Base-by-base conservation (phyloP, 441 rosid genomes). In the Arabidopsis lyrata region DNA sequence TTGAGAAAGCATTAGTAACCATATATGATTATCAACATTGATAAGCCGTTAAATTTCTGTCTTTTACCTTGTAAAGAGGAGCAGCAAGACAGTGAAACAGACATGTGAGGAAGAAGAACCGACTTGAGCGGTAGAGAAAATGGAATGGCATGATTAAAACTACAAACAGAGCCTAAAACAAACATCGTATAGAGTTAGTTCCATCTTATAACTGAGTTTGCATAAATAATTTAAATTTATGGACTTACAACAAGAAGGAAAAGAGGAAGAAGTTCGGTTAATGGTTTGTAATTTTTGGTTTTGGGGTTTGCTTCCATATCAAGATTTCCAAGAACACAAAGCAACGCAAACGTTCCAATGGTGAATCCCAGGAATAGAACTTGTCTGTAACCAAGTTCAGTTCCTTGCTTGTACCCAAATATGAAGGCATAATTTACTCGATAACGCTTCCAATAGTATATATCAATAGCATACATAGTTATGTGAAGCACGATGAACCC, bases 51-150 rank as follows among this genome's bases (percentile, higher is more conserved):
- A 13, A 61, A 49, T 16, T 47, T 60, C 49, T 70, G 81, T 61
- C 0, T 10, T 62, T 54, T 18, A 72, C 90, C 87, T 84, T 90
- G 82, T 88, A 85, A 59, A 90, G 86, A 45, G 92, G 94, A 68
- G 91, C 86, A 70, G 78, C 78, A 29, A 75, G 72, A 39, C 73
- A 75, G 35, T 75, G 78, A 60, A 60, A 61, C 8, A 75, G 18
- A 52, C 69, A 61, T 47, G 78, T 75, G 20, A 75, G 73, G 38
- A 75, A 75, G 63, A 75, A 75, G 73, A 67, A 31, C 36, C 73
- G 49, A 48, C 29, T 61, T 5, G 78, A 75, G 16, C 78, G 74
- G 68, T 75, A 75, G 48, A 75, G 44, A n/a, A 60, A 8, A 18
- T 61, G 45, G 20, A 75, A 60, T 52, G 78, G 78, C 32, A 75